phyloP scores from a whole-genome alignment of 2,329 filamentous ascomycete species.

The Paracorniculantispora psalliotae region DNA sequence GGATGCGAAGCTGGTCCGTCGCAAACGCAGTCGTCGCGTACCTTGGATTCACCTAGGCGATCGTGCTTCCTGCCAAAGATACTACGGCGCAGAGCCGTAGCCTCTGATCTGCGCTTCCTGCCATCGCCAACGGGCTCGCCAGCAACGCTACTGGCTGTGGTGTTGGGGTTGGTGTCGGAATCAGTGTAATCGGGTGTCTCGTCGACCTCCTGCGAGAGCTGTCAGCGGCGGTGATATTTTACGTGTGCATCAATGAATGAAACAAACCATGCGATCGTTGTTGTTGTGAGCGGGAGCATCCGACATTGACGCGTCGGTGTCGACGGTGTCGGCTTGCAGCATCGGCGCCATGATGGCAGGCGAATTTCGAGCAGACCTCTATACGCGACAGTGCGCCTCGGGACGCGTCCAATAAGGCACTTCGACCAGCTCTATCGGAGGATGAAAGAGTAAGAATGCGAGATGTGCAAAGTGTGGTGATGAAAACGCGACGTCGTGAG shows the following conservation, averaged over 20 bases:
- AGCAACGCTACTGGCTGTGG: conserved; percentile 75
- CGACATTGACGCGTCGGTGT: conserved; percentile 59
- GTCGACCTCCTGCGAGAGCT: conserved; percentile 50
- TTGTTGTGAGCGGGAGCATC: conserved; percentile 48
- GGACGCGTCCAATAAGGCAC: conserved; percentile 41
- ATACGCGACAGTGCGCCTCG: conserved; percentile 45
- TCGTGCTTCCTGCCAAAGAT: conserved; percentile 96
- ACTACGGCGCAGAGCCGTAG: conserved; percentile 82
- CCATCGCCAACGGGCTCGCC: conserved; percentile 73
- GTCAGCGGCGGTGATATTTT: neutral
- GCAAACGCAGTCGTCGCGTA: conserved; percentile 31
- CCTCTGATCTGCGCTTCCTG: conserved; percentile 79
- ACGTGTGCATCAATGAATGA: neutral
- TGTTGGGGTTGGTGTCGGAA: conserved; percentile 63
- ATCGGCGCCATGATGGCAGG: conserved; percentile 49
- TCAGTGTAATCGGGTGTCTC: conserved; percentile 64
- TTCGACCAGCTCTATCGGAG: neutral
- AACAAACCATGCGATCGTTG: conserved; percentile 46
- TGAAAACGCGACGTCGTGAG: conserved; percentile 7
- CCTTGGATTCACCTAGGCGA: conserved; percentile 85
- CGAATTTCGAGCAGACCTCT: conserved; percentile 34
- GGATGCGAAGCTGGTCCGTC: neutral
- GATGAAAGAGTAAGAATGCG: neutral
- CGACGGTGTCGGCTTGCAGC: conserved; percentile 47
- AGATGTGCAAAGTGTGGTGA: neutral